Evolutionary conservation across 2,329 filamentous ascomycete species (phyloP), one percentile per base, ranked within the genome.

Genomic region (Fusarium cicatricum): DNA sequence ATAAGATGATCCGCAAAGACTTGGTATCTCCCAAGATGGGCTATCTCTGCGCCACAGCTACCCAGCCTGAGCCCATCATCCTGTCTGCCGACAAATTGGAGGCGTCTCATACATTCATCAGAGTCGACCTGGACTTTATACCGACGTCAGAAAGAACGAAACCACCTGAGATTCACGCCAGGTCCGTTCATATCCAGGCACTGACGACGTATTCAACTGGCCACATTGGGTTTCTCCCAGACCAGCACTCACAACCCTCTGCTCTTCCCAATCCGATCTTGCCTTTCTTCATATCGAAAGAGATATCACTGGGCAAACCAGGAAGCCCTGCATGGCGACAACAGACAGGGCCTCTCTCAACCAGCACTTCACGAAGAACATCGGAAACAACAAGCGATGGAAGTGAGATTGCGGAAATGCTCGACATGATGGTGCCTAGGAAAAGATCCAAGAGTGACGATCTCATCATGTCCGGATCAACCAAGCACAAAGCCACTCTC

Each of bases 41-140:
- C 6, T 55, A 55, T 5, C 39, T 67, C 16, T 43, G 51, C 5
- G 62, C 39, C 2, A 37, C 50, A 1, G 49, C 60, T 2, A 10
- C 28, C 0, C 65, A 66, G 1, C 65, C 64, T 1, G 41, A 46
- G 2, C 34, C 65, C 2, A 45, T 66, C 5, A 49, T 52, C 0
- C 57, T 67, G 7, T 60, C 65, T 2, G 29, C 45, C 1, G 62
- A 66, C 5, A 61, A 58, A 3, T 31, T 68, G 0, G 37, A 47
- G 7, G 49, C 62, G 0, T 62, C 62, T 0, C 23, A 43, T 0
- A 23, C 55, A 48, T 10, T 45, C 43, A 8, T 9, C 64, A 1
- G 31, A 1, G 44, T 67, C 3, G 37, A 58, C 10, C 48, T 67
- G 1, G 60, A 66, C 15, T 67, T 66, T 29, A 60, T 45, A 34